phyloP scores from a whole-genome alignment of 306 rosid genomes.

The Cucumis hystrix region DNA sequence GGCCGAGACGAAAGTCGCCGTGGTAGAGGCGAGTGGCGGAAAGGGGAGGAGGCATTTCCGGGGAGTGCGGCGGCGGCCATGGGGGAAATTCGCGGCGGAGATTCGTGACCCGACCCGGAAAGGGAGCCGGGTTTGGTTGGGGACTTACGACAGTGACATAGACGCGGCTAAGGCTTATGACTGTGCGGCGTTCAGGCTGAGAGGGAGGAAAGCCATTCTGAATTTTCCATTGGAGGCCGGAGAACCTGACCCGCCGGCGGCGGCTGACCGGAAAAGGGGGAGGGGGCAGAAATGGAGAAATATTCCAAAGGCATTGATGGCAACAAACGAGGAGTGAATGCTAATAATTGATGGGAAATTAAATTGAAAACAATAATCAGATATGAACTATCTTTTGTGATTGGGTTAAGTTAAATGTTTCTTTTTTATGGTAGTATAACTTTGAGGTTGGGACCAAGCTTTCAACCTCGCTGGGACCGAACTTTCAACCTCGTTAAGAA shows the following conservation, averaged over 20 bases:
- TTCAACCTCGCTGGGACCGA: too few species aligned
- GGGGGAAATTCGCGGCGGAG: constrained; percentile 5
- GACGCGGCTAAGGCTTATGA: constrained; percentile 49
- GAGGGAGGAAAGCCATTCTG: constrained; percentile 36
- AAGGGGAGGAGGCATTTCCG: constrained; percentile 25
- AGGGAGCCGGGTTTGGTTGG: constrained; percentile 42
- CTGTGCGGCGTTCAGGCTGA: constrained; percentile 40
- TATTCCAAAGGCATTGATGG: not conserved
- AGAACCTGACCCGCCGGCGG: not conserved
- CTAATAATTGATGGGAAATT: not conserved
- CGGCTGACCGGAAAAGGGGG: not conserved
- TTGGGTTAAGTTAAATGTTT: not conserved
- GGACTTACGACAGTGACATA: constrained; percentile 29
- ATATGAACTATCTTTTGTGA: not conserved
- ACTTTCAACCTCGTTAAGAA: too few species aligned
- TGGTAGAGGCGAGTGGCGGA: constrained; percentile 27
- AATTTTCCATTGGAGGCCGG: constrained; percentile 45
- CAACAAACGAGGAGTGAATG: not conserved
- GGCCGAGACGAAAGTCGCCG: not conserved
- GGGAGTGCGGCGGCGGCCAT: constrained; percentile 3
- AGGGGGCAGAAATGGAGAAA: not conserved
- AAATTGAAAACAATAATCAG: not conserved
- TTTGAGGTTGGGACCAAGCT: too few species aligned
- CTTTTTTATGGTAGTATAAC: too few species aligned
- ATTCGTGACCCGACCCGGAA: constrained; percentile 25